Evolutionary conservation across 805 yeast genomes (phyloP).

Genomic region (Saccharomycopsis fibuligera): DNA sequence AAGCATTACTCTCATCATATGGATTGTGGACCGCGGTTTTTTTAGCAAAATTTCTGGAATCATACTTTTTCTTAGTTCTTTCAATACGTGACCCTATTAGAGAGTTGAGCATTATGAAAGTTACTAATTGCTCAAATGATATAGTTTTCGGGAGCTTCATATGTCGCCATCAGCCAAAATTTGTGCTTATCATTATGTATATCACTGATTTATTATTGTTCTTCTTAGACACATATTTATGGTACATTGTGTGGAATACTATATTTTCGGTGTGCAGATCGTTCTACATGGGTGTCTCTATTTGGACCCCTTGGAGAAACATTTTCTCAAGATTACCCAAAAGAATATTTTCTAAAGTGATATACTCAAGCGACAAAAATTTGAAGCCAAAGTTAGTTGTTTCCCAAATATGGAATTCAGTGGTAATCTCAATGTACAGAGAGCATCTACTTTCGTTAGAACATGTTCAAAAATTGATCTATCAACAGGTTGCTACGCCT

Average conservation of each 20-base stretch:
- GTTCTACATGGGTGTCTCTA: slow-evolving; percentile 68
- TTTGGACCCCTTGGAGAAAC: slow-evolving; percentile 88
- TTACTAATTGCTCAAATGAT: slow-evolving; percentile 59
- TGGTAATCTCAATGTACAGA: slow-evolving; percentile 75
- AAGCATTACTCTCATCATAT: slow-evolving; percentile 53
- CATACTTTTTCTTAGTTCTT: slow-evolving; percentile 69
- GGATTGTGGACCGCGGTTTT: slow-evolving; percentile 68
- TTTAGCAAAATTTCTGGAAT: slow-evolving; percentile 62
- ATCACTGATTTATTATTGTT: slow-evolving; percentile 62
- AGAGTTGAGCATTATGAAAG: slow-evolving; percentile 52
- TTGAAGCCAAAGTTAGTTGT: slow-evolving; percentile 48
- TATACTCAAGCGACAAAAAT: slow-evolving; percentile 38
- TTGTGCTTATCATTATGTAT: slow-evolving; percentile 48
- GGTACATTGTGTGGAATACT: slow-evolving; percentile 82
- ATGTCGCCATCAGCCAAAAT: slow-evolving; percentile 51
- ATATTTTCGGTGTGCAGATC: slow-evolving; percentile 66
- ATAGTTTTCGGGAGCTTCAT: slow-evolving; percentile 42
- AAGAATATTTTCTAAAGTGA: slow-evolving; percentile 63
- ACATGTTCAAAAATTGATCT: slow-evolving; percentile 60
- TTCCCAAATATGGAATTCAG: slow-evolving; percentile 77
- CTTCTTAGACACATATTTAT: slow-evolving; percentile 74
- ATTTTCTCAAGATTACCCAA: slow-evolving; percentile 71
- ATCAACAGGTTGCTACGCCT: slow-evolving; percentile 38
- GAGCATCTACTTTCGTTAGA: slow-evolving; percentile 73
- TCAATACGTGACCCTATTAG: slow-evolving; percentile 70